These are phyloP conservation scores for Cryptosporidium xiaoi DNA, from an alignment of 169 alveolate genomes.

Conservation along the genomic window DNA sequence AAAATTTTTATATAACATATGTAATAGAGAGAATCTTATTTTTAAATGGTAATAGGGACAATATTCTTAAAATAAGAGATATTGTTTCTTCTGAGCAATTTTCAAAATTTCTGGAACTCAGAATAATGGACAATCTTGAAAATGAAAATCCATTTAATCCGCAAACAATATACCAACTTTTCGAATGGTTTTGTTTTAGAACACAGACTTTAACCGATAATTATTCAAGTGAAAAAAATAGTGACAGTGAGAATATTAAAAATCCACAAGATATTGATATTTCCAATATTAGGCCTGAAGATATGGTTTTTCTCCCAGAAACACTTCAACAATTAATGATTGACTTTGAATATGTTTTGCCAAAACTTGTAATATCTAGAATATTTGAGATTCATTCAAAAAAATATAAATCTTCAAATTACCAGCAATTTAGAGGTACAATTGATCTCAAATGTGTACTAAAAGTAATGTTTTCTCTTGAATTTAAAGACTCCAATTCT, in stretches of 20 bases:
- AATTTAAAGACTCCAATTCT: slow-evolving; percentile 29
- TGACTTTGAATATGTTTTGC: slow-evolving; percentile 63
- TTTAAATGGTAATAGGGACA: slow-evolving; percentile 39
- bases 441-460: slow-evolving; percentile 13
- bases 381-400: slow-evolving; percentile 43
- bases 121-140: slow-evolving; percentile 14
- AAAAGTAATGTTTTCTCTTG: slow-evolving; percentile 45
- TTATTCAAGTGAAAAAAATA: neutral
- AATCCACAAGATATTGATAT: neutral
- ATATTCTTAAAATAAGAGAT: slow-evolving; percentile 44
- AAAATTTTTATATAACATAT: slow-evolving; percentile 35
- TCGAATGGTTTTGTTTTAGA: slow-evolving; percentile 60
- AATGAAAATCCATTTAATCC: slow-evolving; percentile 61
- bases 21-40: slow-evolving; percentile 52
- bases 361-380: slow-evolving; percentile 44
- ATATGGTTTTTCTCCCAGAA: slow-evolving; percentile 53
- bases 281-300: neutral
- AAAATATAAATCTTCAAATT: neutral
- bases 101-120: slow-evolving; percentile 48
- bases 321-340: slow-evolving; percentile 42
- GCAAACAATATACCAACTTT: slow-evolving; percentile 35
- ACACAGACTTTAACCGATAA: neutral
- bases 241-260: neutral
- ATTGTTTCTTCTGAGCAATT: slow-evolving; percentile 52
- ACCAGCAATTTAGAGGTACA: slow-evolving; percentile 11